Evolutionary conservation across 345 rosid species (phyloP).

Genomic region (Tarenaya hassleriana): DNA sequence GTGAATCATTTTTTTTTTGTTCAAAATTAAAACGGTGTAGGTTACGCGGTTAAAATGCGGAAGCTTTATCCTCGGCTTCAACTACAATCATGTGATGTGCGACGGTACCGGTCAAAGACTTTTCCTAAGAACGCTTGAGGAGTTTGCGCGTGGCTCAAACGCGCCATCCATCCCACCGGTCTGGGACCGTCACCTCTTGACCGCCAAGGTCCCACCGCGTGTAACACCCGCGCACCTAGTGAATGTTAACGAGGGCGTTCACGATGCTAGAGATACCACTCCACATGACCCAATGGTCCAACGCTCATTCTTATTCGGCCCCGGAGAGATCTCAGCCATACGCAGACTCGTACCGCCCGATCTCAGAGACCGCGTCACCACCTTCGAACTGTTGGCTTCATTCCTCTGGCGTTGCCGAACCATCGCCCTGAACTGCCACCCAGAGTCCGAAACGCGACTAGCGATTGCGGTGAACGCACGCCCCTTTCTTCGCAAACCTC

Average conservation of each 20-base stretch:
- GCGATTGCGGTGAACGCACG: constrained; percentile 29
- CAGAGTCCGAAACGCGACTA: constrained; percentile 24
- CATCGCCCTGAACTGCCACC: constrained; percentile 21
- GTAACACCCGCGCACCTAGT: constrained; percentile 40
- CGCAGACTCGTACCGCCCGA: constrained; percentile 21
- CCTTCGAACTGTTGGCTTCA: constrained; percentile 24
- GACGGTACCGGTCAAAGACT: constrained; percentile 42
- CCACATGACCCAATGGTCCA: constrained; percentile 2
- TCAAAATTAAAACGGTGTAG: too few relatives aligned
- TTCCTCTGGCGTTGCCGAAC: constrained; percentile 37
- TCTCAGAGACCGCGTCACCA: constrained; percentile 15
- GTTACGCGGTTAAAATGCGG: constrained; percentile 44
- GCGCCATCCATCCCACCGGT: constrained; percentile 37
- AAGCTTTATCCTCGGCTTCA: constrained; percentile 39
- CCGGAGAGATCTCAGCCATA: constrained; percentile 20
- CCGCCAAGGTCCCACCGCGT: constrained; percentile 28
- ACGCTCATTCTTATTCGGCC: constrained; percentile 30
- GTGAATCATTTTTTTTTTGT: too few relatives aligned
- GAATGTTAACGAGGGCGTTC: too few relatives aligned
- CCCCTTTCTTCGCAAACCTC: constrained; percentile 16
- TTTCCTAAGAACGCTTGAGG: constrained; percentile 37
- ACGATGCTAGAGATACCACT: too few relatives aligned
- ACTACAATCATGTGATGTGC: constrained; percentile 42
- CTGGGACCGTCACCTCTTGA: constrained; percentile 43
- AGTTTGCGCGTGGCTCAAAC: constrained; percentile 33